Base-by-base conservation (phyloP, 129 eudicot species). In the Sambucus nigra region DNA sequence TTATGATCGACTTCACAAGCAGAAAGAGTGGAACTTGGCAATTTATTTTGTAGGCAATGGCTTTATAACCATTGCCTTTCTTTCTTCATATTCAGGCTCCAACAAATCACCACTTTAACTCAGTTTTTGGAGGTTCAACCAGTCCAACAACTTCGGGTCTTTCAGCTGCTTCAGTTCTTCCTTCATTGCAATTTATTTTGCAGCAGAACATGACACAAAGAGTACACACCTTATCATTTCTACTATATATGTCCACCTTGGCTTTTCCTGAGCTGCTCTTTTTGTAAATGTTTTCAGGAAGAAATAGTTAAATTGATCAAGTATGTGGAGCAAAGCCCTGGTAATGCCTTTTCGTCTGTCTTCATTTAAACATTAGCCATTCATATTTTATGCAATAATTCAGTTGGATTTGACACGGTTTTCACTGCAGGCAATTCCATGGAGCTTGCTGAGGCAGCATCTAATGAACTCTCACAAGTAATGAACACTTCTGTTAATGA, bases 171-270 rank as follows among this genome's bases (percentile, higher is more conserved):
- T 73, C 87, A 31, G 62, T 86, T 47, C 80, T 82, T 71, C 99
- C 89, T 41, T 79, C 87, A 52, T 67, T 91, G 73, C 95, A 86
- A 57, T 67, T 67, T 58, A 75, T 91, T 53, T 66, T 91, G 69
- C 95, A 91, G 72, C 94, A 91, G 55, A 86, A 86, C 60, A 32
- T 48, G 13, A 54, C 75, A 78, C 95, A 91, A 75, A 70, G 94
- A 71, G 99, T 91, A 82, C 41, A 66, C 26, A 52, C 32, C 26
- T 76, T 15, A 42, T 42, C 48, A 42, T 3, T 1, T 42, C 16
- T 6, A 42, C 18, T 15, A 13, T 5, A 23, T 16, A 21, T 21
- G 46, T 45, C 28, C 50, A 17, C 14, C 26, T 23, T 53, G 29
- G 2, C 22, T 27, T 40, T 21, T n/a, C 39, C 59, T 71, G 23